These are phyloP conservation scores for Lachancea sp. DNA, from an alignment of 805 yeast genomes.

Conservation along the genomic window DNA sequence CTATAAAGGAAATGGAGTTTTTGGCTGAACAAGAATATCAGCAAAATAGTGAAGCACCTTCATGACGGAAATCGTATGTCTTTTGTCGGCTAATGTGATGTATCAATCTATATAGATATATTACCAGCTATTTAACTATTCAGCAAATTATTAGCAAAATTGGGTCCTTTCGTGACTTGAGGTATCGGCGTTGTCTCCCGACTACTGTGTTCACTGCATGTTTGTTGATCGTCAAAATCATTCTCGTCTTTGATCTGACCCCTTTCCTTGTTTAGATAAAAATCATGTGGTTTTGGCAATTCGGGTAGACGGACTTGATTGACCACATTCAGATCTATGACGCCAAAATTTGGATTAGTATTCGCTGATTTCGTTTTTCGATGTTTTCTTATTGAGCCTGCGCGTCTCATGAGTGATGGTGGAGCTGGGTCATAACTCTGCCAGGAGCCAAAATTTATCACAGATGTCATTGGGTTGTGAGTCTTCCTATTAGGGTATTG, in stretches of 20 bases:
- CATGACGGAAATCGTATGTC: not conserved
- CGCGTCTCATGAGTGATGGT: not conserved
- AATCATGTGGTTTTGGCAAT: not conserved
- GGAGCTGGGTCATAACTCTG: conserved; percentile 8
- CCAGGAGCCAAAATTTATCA: conserved; percentile 12
- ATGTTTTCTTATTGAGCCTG: conserved; percentile 16
- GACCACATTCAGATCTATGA: conserved; percentile 26
- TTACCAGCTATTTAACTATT: conserved; percentile 6
- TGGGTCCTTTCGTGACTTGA: conserved; percentile 15
- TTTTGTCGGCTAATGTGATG: not conserved
- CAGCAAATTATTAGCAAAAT: conserved; percentile 23
- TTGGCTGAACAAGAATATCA: conserved; percentile 46
- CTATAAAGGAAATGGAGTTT: conserved; percentile 49
- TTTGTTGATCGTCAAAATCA: conserved; percentile 21
- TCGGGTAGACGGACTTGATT: conserved; percentile 15
- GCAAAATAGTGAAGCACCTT: conserved; percentile 5
- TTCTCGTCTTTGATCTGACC: conserved; percentile 5
- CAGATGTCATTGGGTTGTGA: conserved; percentile 12
- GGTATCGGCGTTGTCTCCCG: conserved; percentile 17
- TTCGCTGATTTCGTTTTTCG: conserved; percentile 26
- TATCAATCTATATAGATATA: not conserved
- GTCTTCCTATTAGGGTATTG: conserved; percentile 1
- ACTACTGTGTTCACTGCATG: conserved; percentile 30
- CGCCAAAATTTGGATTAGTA: conserved; percentile 22
- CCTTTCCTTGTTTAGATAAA: not conserved